These are phyloP conservation scores for Akanthomyces muscarius DNA, from an alignment of 2,329 filamentous ascomycete genomes.

Conservation along the genomic window DNA sequence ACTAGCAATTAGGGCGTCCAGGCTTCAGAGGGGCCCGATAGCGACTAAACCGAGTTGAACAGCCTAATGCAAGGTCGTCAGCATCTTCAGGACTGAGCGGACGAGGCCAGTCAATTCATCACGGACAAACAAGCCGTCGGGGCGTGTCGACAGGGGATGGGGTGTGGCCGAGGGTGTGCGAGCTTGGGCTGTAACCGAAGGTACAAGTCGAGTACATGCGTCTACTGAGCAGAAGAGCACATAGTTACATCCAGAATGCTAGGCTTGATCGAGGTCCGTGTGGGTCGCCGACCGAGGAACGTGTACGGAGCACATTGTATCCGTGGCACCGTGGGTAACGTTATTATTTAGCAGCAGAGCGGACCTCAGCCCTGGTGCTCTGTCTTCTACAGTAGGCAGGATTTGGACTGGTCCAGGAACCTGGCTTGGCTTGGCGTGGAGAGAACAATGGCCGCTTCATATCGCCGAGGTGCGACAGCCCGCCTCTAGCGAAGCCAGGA, in stretches of 20 bases:
- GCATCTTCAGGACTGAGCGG: slow-evolving; percentile 11
- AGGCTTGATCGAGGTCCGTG: slow-evolving; percentile 10
- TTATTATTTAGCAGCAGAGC: background rate
- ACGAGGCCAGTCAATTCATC: background rate
- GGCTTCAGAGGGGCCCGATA: background rate
- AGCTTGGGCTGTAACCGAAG: slow-evolving; percentile 1
- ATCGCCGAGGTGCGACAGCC: background rate
- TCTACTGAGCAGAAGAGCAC: background rate
- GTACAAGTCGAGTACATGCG: slow-evolving; percentile 9
- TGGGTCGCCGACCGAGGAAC: background rate
- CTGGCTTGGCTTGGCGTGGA: background rate
- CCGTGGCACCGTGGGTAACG: too few species aligned
- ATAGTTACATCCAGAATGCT: background rate
- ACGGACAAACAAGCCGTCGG: background rate
- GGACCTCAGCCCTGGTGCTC: background rate
- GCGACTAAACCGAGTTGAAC: background rate
- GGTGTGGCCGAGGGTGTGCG: background rate
- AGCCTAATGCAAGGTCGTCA: background rate
- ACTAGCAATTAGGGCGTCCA: background rate
- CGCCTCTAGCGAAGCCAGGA: background rate
- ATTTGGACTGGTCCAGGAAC: slow-evolving; percentile 7
- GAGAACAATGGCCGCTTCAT: slow-evolving; percentile 1
- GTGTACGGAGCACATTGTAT: background rate
- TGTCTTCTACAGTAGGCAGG: background rate
- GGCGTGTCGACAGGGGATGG: background rate